A percentile compares a stretch with the other conserved stretches of the same genome.
Conservation (phyloP, 768 basidiomycete genomes). For the Podaxis sp. region DNA sequence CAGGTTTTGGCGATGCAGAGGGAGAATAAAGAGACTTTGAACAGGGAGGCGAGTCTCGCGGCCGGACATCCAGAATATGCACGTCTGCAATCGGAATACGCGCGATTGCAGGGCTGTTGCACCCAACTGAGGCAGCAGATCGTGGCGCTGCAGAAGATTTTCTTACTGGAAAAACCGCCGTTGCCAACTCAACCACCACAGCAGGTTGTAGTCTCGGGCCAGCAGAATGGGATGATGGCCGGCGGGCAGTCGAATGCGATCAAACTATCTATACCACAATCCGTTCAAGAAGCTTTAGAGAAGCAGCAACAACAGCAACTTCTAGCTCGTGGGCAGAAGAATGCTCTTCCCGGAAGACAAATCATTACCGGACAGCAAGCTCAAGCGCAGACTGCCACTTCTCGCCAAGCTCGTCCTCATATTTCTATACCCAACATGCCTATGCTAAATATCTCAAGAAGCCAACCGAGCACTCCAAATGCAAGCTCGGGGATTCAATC, state of each 20-base stretch:
- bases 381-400: background rate
- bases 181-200: background rate
- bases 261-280: background rate
- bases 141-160: background rate
- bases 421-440: background rate
- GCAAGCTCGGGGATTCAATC: no score
- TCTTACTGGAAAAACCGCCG: background rate
- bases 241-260: background rate
- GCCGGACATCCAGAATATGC: conserved; percentile 11
- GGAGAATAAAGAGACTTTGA: conserved; percentile 8
- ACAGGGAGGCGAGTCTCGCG: conserved; percentile 1
- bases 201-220: background rate
- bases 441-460: background rate
- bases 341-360: background rate
- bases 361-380: background rate
- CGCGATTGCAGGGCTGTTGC: background rate
- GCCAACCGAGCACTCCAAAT: background rate
- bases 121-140: conserved; percentile 1
- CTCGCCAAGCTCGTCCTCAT: background rate
- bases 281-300: conserved; percentile 2
- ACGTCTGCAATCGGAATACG: conserved; percentile 10
- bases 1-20: background rate
- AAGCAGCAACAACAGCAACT: conserved; percentile 12
- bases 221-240: background rate
- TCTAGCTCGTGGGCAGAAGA: background rate